Evolutionary conservation across 306 rosid genomes (phyloP).

Genomic region (Glycine soja): DNA sequence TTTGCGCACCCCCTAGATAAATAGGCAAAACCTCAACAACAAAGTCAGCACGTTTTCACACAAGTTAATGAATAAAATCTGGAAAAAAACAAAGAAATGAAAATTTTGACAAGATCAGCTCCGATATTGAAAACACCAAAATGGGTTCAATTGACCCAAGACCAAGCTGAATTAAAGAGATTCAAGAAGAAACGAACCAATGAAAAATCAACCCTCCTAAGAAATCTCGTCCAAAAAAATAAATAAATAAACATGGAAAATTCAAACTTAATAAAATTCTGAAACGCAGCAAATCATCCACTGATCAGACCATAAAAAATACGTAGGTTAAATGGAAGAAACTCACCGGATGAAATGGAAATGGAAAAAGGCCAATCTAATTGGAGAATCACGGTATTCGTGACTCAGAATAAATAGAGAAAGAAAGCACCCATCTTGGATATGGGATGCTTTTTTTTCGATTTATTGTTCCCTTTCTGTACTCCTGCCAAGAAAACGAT

Average conservation of each 20-base stretch:
- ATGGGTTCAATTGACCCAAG: constrained; percentile 22
- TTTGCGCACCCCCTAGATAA: constrained; percentile 9
- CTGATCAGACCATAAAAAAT: constrained; percentile 44
- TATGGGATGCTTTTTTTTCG: constrained; percentile 12
- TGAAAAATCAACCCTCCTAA: constrained; percentile 35
- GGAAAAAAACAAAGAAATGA: not conserved
- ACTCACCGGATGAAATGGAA: constrained; percentile 52
- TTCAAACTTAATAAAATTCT: constrained; percentile 33
- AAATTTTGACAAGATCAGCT: constrained; percentile 47
- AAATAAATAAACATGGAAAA: not conserved
- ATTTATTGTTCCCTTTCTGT: constrained; percentile 3
- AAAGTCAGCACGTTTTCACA: constrained; percentile 51
- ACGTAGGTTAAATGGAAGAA: constrained; percentile 30
- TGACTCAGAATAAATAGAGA: constrained; percentile 43
- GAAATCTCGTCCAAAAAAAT: constrained; percentile 3
- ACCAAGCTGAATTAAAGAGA: constrained; percentile 30
- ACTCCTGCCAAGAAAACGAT: constrained; percentile 45
- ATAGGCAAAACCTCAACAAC: constrained; percentile 14
- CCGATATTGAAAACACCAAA: constrained; percentile 39
- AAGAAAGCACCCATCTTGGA: constrained; percentile 22
- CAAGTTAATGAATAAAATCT: not conserved
- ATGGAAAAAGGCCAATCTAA: not conserved
- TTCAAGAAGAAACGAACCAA: constrained; percentile 7
- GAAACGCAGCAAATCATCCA: constrained; percentile 44
- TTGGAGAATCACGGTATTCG: constrained; percentile 30